Percentiles rank a stretch among this genome's conserved stretches.
Evolutionary conservation across 169 alveolate genomes (phyloP).

Genomic region (Plasmodium inui): DNA sequence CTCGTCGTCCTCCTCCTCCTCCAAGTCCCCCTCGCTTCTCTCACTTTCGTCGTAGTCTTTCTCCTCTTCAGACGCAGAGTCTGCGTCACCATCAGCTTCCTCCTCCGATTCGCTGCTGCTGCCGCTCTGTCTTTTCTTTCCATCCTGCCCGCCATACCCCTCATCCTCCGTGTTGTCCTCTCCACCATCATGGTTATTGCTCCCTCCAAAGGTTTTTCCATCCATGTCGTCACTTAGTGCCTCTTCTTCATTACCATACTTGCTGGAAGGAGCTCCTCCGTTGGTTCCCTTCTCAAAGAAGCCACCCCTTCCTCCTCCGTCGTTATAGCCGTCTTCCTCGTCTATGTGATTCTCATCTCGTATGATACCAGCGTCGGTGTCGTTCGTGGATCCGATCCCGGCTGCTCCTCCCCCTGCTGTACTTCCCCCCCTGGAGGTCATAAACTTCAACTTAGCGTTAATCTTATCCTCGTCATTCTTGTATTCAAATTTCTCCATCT

Average conservation of each 20-base stretch:
- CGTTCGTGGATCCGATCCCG: background rate
- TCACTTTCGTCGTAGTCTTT: conserved; percentile 85
- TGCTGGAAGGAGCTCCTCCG: background rate
- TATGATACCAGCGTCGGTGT: background rate
- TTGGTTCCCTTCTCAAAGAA: background rate
- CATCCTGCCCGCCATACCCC: background rate
- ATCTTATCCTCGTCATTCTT: conserved; percentile 62
- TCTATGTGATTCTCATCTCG: background rate
- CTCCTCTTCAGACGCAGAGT: conserved; percentile 67
- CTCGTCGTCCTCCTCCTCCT: background rate
- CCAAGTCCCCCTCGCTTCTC: conserved; percentile 59
- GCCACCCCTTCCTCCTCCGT: background rate
- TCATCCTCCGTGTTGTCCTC: background rate
- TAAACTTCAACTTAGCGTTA: conserved; percentile 35
- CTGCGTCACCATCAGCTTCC: conserved; percentile 66
- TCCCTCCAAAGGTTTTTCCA: background rate
- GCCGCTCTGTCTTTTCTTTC: background rate
- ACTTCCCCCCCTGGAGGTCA: background rate
- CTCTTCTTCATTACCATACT: background rate
- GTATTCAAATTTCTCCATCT: conserved; percentile 15
- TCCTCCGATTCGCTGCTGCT: background rate
- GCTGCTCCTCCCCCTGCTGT: too few species aligned
- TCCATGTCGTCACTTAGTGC: background rate
- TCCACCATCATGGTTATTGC: background rate
- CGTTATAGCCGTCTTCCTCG: background rate